A percentile compares a stretch with the other conserved stretches of the same genome.
phyloP scores from a whole-genome alignment of 2,329 filamentous ascomycete species.

The Byssoonygena ceratinophila region DNA sequence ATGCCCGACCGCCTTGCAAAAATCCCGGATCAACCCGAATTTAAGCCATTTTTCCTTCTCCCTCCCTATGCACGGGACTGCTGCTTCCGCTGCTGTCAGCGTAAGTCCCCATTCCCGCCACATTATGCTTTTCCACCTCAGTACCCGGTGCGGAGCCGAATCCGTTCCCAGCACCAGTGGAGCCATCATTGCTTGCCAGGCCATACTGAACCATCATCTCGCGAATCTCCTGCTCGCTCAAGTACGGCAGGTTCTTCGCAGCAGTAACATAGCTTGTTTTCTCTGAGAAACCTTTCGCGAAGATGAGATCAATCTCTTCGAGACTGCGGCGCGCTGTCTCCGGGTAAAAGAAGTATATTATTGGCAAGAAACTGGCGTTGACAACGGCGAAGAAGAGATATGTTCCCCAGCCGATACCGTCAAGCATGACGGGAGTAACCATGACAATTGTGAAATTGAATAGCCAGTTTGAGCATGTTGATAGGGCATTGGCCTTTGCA shows the following conservation, averaged over 20 bases:
- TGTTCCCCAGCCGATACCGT: conserved; percentile 25
- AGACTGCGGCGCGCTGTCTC: conserved; percentile 44
- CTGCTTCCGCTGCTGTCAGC: not conserved
- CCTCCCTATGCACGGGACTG: not conserved
- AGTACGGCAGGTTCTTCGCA: not conserved
- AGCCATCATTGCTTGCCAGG: not conserved
- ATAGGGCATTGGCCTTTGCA: conserved; percentile 16
- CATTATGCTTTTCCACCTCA: not conserved
- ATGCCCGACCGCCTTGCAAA: too few species aligned
- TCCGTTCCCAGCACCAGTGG: not conserved
- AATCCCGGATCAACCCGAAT: not conserved
- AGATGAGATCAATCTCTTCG: conserved; percentile 21
- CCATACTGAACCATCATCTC: conserved; percentile 6
- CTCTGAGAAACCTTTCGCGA: conserved; percentile 23
- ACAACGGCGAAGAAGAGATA: conserved; percentile 34
- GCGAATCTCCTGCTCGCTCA: conserved; percentile 16
- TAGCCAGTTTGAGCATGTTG: conserved; percentile 23
- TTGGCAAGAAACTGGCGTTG: conserved; percentile 32
- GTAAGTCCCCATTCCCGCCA: not conserved
- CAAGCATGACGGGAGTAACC: conserved; percentile 20
- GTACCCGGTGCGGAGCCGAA: not conserved
- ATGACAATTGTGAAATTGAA: conserved; percentile 21
- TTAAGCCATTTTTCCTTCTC: conserved; percentile 2
- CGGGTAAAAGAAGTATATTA: conserved; percentile 41
- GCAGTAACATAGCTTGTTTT: conserved; percentile 16